These are phyloP conservation scores for Biancaea sappan DNA, from an alignment of 306 rosid genomes.

Conservation along the genomic window DNA sequence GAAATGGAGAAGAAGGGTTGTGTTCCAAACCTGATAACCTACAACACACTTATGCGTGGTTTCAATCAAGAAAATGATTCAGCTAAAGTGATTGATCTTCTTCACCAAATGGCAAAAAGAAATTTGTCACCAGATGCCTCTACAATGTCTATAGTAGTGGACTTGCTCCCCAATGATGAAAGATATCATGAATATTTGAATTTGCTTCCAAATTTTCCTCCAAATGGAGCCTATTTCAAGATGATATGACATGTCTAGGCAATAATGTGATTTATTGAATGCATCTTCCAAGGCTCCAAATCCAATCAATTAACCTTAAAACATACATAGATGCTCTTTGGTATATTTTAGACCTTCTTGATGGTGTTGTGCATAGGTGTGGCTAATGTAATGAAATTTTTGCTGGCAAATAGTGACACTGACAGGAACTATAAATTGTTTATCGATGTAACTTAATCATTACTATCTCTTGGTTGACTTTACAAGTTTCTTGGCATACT, in stretches of 20 bases:
- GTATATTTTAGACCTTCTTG: neutral
- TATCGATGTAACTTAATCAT: too few species aligned
- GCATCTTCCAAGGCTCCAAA: neutral
- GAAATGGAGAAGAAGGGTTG: constrained; percentile 50
- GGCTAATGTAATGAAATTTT: too few species aligned
- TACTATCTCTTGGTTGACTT: too few species aligned
- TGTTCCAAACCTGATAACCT: constrained; percentile 39
- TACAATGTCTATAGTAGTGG: constrained; percentile 40
- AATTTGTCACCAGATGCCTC: constrained; percentile 42
- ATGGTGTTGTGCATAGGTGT: too few species aligned
- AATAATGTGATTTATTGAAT: neutral
- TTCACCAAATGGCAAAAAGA: constrained; percentile 45
- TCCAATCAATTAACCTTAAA: constrained; percentile 4
- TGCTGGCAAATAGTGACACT: neutral
- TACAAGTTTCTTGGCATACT: too few species aligned
- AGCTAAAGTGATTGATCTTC: constrained; percentile 48
- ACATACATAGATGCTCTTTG: neutral
- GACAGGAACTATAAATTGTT: too few species aligned
- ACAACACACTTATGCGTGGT: constrained; percentile 47
- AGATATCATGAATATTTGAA: constrained; percentile 39
- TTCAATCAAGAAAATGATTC: constrained; percentile 39
- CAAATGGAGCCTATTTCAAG: neutral
- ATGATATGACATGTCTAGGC: neutral
- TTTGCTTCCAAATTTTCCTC: constrained; percentile 49
- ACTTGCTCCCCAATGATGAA: constrained; percentile 41